These are phyloP conservation scores for Colletotrichum tofieldiae DNA, from an alignment of 2,329 filamentous ascomycete species.

Conservation along the genomic window DNA sequence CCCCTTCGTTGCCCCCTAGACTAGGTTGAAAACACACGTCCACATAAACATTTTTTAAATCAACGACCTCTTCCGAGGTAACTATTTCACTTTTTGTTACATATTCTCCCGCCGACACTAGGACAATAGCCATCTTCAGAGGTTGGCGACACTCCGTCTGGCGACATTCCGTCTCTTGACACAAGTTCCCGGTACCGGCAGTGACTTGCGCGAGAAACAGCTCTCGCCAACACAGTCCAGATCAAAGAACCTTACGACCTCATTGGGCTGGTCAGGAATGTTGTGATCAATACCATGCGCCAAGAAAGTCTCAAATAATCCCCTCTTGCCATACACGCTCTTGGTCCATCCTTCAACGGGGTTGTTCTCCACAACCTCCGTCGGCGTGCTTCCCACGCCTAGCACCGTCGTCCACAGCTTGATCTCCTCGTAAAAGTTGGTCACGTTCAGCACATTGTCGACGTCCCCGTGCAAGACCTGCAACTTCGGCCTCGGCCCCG, in stretches of 20 bases:
- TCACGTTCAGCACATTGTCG: conserved; percentile 66
- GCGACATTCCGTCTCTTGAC: neutral
- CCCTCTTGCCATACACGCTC: conserved; percentile 41
- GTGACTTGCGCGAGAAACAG: conserved; percentile 44
- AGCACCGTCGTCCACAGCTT: conserved; percentile 66
- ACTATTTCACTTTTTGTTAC: neutral
- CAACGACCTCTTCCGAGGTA: no score
- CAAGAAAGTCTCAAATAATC: conserved; percentile 43
- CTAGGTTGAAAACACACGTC: neutral
- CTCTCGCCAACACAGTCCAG: conserved; percentile 39
- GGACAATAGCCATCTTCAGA: neutral
- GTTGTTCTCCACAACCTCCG: conserved; percentile 17
- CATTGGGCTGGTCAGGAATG: conserved; percentile 42
- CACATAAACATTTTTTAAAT: neutral
- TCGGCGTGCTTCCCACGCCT: conserved; percentile 29
- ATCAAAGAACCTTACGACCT: conserved; percentile 45
- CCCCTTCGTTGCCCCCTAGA: neutral
- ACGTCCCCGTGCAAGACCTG: conserved; percentile 71
- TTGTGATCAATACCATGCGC: conserved; percentile 42
- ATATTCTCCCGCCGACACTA: neutral
- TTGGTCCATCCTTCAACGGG: conserved; percentile 43
- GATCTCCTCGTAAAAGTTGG: conserved; percentile 68
- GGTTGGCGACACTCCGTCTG: neutral
- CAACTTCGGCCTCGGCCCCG: conserved; percentile 67
- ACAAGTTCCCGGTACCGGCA: neutral